A percentile compares a stretch with the other conserved stretches of the same genome.
These are phyloP conservation scores for Apiotrichum brassicae DNA, from an alignment of 1,284 basidiomycete species.

Conservation along the genomic window DNA sequence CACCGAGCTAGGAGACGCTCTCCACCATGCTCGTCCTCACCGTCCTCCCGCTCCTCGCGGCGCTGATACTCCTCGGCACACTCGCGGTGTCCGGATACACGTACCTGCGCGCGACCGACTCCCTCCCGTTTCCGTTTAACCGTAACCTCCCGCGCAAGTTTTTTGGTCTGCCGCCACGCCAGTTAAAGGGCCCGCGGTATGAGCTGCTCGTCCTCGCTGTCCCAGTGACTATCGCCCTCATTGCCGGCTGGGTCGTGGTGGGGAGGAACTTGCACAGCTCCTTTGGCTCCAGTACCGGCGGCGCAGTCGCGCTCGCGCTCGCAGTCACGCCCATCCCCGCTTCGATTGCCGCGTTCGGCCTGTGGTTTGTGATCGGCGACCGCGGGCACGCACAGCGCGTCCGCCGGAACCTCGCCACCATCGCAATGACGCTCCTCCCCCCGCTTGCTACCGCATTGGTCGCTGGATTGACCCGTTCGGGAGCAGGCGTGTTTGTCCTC, in stretches of 20 bases:
- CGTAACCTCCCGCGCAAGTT: slow-evolving; percentile 36
- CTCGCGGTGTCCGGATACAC: slow-evolving; percentile 16
- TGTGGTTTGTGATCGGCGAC: neutral
- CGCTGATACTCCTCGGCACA: slow-evolving; percentile 18
- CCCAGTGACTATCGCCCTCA: slow-evolving; percentile 5
- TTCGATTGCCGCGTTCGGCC: neutral
- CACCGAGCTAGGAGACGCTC: too few species aligned
- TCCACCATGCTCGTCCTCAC: slow-evolving; percentile 20
- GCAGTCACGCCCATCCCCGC: neutral
- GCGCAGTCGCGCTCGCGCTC: neutral
- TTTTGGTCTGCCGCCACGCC: slow-evolving; percentile 36
- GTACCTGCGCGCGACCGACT: neutral
- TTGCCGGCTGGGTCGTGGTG: neutral
- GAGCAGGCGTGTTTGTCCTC: neutral
- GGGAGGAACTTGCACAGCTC: too few species aligned
- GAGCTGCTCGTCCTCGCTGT: slow-evolving; percentile 7
- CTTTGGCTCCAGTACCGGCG: too few species aligned
- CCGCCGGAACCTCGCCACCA: neutral
- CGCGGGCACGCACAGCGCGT: neutral
- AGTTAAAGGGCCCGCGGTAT: neutral
- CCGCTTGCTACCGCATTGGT: neutral
- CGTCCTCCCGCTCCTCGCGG: slow-evolving; percentile 16
- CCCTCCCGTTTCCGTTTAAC: slow-evolving; percentile 15
- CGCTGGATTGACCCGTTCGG: neutral
- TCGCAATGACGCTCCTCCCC: neutral